Conservation (phyloP, 192 early-diverging fungal genomes). For the Podila minutissima region DNA sequence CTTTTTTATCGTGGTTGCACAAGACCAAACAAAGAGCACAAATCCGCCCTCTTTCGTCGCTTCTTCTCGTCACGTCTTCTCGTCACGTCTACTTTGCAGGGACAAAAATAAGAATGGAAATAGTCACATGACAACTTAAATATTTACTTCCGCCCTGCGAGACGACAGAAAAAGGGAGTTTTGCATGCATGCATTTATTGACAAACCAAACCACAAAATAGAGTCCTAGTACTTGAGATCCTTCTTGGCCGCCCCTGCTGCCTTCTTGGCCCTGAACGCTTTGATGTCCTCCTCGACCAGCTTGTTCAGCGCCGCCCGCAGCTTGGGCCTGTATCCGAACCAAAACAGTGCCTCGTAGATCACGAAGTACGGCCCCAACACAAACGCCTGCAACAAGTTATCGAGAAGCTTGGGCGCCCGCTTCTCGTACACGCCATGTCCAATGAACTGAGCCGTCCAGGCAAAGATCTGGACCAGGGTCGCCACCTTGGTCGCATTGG, state of each 20-base stretch:
- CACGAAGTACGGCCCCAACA: constrained; percentile 92
- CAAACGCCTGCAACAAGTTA: constrained; percentile 83
- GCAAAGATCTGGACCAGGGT: constrained; percentile 67
- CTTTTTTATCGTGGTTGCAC: no score
- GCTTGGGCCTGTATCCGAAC: constrained; percentile 75
- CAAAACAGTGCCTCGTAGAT: constrained; percentile 81
- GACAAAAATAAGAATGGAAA: no score
- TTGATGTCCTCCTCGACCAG: constrained; percentile 62
- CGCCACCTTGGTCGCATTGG: constrained; percentile 59
- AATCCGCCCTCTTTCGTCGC: no score
- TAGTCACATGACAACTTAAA: no score
- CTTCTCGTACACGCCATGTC: constrained; percentile 82
- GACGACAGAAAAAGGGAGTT: no score
- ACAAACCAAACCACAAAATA: no score
- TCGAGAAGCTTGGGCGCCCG: constrained; percentile 85
- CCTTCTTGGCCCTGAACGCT: constrained; percentile 49
- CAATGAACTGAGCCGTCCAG: constrained; percentile 87
- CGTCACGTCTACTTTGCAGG: no score
- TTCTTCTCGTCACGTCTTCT: no score
- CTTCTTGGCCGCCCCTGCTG: neutral
- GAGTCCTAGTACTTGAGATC: no score
- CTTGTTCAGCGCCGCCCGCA: constrained; percentile 65
- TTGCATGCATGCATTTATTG: no score
- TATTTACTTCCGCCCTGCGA: no score
- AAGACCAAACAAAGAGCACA: no score